A percentile compares a stretch with the other conserved stretches of the same genome.
phyloP scores from a whole-genome alignment of 768 basidiomycete genomes.

The Mycena venus region DNA sequence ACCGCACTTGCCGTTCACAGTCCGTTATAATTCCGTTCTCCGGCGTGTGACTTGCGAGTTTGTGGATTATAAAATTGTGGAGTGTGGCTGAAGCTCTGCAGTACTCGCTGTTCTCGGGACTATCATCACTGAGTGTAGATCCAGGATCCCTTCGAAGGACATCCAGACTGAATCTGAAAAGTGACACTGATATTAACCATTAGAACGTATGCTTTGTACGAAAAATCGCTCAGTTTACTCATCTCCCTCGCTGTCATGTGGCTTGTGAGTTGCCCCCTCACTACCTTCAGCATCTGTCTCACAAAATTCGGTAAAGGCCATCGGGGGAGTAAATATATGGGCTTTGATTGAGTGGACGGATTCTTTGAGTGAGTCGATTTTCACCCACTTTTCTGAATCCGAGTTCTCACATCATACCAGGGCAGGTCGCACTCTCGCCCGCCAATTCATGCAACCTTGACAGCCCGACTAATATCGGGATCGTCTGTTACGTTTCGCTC shows the following conservation, averaged over 20 bases:
- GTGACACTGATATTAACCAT: conserved; percentile 16
- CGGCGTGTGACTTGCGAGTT: neutral
- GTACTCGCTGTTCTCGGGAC: conserved; percentile 8
- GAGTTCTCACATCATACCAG: conserved; percentile 3
- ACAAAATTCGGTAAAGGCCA: neutral
- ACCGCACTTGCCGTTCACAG: conserved; percentile 1
- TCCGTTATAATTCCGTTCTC: too few species aligned
- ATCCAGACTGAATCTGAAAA: neutral
- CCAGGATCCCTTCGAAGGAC: neutral
- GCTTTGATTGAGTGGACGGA: conserved; percentile 7
- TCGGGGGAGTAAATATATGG: conserved; percentile 21
- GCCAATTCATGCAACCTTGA: conserved; percentile 18
- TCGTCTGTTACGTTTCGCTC: neutral
- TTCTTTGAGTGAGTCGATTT: conserved; percentile 8
- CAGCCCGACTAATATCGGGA: neutral
- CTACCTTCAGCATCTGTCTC: neutral
- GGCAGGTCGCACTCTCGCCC: neutral
- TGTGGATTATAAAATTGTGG: too few species aligned
- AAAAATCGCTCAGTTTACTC: neutral
- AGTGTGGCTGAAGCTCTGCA: neutral
- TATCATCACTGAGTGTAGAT: conserved; percentile 1
- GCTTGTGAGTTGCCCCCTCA: neutral
- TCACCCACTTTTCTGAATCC: neutral
- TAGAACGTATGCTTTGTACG: conserved; percentile 15
- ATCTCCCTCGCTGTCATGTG: conserved; percentile 1